Evolutionary conservation across 208 protist species (phyloP), one percentile per base, ranked within the genome.

Genomic region (Crithidia expoeki): DNA sequence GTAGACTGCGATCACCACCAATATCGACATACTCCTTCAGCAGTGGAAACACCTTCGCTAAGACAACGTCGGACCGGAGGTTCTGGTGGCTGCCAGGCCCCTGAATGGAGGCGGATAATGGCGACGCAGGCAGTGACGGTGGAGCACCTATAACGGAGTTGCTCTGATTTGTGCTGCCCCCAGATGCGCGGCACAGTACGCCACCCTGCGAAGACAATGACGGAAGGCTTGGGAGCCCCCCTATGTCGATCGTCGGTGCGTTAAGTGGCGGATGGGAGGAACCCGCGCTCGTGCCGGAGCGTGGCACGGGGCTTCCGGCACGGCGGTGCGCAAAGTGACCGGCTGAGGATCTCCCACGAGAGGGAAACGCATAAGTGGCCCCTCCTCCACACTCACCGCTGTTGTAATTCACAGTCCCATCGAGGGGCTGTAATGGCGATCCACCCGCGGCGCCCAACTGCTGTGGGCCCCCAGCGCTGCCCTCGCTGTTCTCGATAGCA

Each of bases 401-500:
- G 42, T 17, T 17, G n/a, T n/a, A n/a, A n/a, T 55, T 55, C 19
- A 17, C 50, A 11, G 50, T 25, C 17, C 23, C 52, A 30, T 62
- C 57, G 9, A 25, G 10, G 1, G 11, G 2, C 38, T 62, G 57
- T 38, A 50, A 12, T 2, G 57, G 57, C 5, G 58, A 64, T 3
- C 58, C 62, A 4, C 34, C 28, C 10, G 6, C 49, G 9, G 62
- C 49, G 28, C 17, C 52, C 10, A 42, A 34, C 44, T 51, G 70
- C 52, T 64, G 70, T 34, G 70, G 70, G 28, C 70, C 69, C 27
- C 70, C 70, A 42, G 25, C 36, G 70, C 62, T 68, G 62, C 55
- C 64, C 25, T 60, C 62, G 27, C 36, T 63, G 61, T 69, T 46
- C 30, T 76, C 55, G 21, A 49, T 19, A 16, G 47, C 52, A 2